phyloP scores from a whole-genome alignment of 2,329 filamentous ascomycete genomes.

The Exophiala viscosa region DNA sequence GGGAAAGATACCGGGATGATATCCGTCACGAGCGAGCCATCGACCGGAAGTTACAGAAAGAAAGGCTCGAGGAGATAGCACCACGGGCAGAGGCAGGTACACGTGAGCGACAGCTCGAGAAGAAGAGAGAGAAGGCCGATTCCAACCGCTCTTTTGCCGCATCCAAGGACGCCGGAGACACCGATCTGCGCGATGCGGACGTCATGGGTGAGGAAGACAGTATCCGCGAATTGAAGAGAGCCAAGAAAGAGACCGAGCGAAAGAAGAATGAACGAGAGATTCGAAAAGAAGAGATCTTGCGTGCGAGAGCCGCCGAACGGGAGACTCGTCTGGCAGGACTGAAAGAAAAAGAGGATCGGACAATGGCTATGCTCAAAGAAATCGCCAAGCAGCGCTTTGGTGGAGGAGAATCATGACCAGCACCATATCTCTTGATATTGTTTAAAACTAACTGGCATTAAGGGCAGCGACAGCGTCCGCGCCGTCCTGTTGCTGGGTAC shows the following conservation, averaged over 20 bases:
- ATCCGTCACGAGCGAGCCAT: constrained; percentile 60
- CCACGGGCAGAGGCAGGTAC: constrained; percentile 81
- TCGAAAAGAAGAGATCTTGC: constrained; percentile 71
- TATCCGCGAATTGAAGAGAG: constrained; percentile 61
- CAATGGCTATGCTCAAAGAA: constrained; percentile 74
- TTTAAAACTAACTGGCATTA: constrained; percentile 17
- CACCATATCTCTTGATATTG: background rate
- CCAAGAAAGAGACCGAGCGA: constrained; percentile 62
- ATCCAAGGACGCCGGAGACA: constrained; percentile 50
- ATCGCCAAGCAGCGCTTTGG: constrained; percentile 79
- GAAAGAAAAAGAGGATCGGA: constrained; percentile 74
- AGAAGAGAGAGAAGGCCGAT: constrained; percentile 68
- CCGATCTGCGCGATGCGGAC: constrained; percentile 67
- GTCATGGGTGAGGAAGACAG: constrained; percentile 64
- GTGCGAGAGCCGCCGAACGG: constrained; percentile 75
- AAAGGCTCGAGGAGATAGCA: constrained; percentile 72
- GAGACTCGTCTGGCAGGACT: constrained; percentile 70
- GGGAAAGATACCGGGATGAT: constrained; percentile 44
- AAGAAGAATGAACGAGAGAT: constrained; percentile 83
- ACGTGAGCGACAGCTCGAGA: constrained; percentile 80
- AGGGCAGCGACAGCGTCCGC: constrained; percentile 28
- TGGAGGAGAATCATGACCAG: constrained; percentile 4
- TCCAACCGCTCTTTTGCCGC: constrained; percentile 67
- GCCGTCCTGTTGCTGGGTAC: constrained; percentile 20
- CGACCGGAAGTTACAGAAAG: constrained; percentile 65